phyloP scores from a whole-genome alignment of 2,329 filamentous ascomycete genomes.

The Chaetothyriales sp. region DNA sequence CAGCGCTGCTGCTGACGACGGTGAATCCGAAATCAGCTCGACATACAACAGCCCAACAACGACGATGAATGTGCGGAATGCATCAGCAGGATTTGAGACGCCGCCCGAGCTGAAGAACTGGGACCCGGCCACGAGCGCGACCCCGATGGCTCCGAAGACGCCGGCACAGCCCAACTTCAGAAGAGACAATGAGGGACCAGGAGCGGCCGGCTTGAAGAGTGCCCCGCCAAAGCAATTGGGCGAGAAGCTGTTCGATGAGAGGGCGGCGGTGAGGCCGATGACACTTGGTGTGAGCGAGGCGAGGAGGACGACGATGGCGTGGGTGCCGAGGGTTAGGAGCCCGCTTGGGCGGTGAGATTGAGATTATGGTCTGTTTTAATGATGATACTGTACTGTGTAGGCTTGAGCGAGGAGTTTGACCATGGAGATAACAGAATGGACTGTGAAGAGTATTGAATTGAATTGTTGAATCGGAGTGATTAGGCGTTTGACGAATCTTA shows the following conservation, averaged over 20 bases:
- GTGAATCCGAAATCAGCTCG: slow-evolving; percentile 7
- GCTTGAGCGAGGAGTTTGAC: neutral
- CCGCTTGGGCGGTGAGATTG: slow-evolving; percentile 35
- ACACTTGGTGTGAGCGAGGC: slow-evolving; percentile 44
- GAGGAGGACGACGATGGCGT: slow-evolving; percentile 61
- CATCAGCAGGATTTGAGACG: neutral
- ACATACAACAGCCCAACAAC: slow-evolving; percentile 11
- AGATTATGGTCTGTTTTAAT: neutral
- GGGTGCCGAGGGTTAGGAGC: slow-evolving; percentile 59
- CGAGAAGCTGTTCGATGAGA: slow-evolving; percentile 25
- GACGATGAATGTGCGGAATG: neutral
- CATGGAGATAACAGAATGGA: neutral
- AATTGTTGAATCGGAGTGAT: too few species aligned
- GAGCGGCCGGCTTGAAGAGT: slow-evolving; percentile 34
- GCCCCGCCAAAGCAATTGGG: slow-evolving; percentile 38
- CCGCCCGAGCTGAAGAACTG: neutral
- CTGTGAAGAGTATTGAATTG: too few species aligned
- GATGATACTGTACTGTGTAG: neutral
- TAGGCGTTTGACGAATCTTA: too few species aligned
- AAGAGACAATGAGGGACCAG: slow-evolving; percentile 16
- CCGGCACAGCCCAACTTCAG: slow-evolving; percentile 27
- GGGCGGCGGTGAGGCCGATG: slow-evolving; percentile 1
- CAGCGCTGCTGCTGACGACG: neutral
- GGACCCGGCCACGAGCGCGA: slow-evolving; percentile 16
- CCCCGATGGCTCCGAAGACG: slow-evolving; percentile 13